These are phyloP conservation scores for Xerocomus potaroensis DNA, from an alignment of 768 basidiomycete genomes.

Conservation along the genomic window DNA sequence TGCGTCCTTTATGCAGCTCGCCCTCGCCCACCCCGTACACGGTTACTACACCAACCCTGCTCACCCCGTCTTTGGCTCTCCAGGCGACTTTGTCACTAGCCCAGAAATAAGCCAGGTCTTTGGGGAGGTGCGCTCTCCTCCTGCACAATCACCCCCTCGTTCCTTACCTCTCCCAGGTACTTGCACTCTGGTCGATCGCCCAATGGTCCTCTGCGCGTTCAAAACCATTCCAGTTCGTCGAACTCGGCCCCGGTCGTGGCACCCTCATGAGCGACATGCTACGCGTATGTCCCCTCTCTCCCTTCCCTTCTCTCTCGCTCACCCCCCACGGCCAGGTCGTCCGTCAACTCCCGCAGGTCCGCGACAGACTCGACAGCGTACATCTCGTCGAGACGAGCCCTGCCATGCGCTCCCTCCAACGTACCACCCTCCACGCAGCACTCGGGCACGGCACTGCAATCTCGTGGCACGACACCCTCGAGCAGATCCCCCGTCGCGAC, in stretches of 20 bases:
- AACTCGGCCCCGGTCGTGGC: constrained; percentile 92
- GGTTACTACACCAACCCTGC: constrained; percentile 87
- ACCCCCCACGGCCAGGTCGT: constrained; percentile 42
- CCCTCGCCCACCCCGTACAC: constrained; percentile 81
- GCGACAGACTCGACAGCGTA: constrained; percentile 41
- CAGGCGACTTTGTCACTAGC: constrained; percentile 93
- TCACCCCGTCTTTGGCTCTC: constrained; percentile 74
- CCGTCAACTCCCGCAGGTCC: constrained; percentile 40
- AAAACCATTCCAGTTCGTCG: constrained; percentile 63
- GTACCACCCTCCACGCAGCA: constrained; percentile 40
- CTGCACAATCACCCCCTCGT: neutral
- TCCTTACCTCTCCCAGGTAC: constrained; percentile 63
- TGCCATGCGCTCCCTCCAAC: constrained; percentile 62
- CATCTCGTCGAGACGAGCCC: constrained; percentile 81
- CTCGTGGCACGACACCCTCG: constrained; percentile 71
- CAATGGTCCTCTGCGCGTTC: constrained; percentile 63
- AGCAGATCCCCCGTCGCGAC: constrained; percentile 52
- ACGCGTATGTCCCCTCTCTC: constrained; percentile 46
- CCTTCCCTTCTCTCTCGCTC: neutral
- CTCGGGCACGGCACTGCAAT: constrained; percentile 36
- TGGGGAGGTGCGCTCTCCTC: constrained; percentile 66
- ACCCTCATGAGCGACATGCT: constrained; percentile 89
- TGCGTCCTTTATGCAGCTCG: constrained; percentile 88
- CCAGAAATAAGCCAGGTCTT: constrained; percentile 97
- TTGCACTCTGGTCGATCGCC: constrained; percentile 82